phyloP scores from a whole-genome alignment of 208 protist genomes.

The Trypanosoma caninum region DNA sequence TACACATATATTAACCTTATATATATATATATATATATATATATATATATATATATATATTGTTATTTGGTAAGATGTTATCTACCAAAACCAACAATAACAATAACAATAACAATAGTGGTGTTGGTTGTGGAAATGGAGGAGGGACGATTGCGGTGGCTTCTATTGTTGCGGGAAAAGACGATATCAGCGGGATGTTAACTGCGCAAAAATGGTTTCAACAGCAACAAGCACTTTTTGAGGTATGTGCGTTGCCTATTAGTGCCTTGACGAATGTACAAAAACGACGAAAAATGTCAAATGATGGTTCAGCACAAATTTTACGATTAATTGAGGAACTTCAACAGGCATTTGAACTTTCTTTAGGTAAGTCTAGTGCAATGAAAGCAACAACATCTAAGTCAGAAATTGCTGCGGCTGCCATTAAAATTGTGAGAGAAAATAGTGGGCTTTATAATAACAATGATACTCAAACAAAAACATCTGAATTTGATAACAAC shows the following conservation, averaged over 20 bases:
- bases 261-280: neutral
- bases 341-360: neutral
- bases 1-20: too few species aligned
- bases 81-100: neutral
- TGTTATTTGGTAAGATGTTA: neutral
- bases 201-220: slow-evolving; percentile 22
- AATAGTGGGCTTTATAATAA: neutral
- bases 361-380: too few species aligned
- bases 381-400: neutral
- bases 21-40: too few species aligned
- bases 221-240: slow-evolving; percentile 22
- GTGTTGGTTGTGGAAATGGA: neutral
- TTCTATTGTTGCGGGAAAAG: neutral
- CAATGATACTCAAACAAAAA: too few species aligned
- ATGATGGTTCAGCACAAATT: slow-evolving; percentile 15
- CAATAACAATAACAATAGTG: neutral
- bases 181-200: neutral
- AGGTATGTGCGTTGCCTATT: slow-evolving; percentile 9
- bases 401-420: neutral
- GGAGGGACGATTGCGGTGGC: neutral
- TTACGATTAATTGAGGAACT: slow-evolving; percentile 19
- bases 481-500: too few species aligned
- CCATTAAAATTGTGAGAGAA: neutral
- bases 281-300: neutral
- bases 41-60: neutral